Evolutionary conservation across 768 basidiomycete genomes (phyloP).

Genomic region (Obba rivulosa): DNA sequence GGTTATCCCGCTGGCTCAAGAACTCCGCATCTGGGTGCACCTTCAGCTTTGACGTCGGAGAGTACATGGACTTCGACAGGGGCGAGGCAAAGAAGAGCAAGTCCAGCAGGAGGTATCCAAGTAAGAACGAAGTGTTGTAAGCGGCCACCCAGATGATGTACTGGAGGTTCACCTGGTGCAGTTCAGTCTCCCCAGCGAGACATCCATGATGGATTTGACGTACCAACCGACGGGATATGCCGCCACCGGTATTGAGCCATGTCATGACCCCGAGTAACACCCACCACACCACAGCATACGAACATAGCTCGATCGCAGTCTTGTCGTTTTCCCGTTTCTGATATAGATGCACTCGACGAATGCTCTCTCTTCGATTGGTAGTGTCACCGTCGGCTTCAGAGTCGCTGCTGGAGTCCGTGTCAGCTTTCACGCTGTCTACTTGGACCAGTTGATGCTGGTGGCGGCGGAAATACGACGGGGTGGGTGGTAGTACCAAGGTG

Average conservation of each 20-base stretch:
- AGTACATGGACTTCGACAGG: conserved; percentile 26
- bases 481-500: conserved; percentile 72
- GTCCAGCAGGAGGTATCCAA: conserved; percentile 77
- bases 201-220: conserved; percentile 19
- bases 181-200: background rate
- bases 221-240: conserved; percentile 60
- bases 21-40: conserved; percentile 22
- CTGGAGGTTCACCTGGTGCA: conserved; percentile 71
- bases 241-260: conserved; percentile 28
- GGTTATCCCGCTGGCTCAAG: conserved; percentile 17
- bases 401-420: conserved; percentile 10
- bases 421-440: background rate
- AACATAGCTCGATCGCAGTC: conserved; percentile 69
- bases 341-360: background rate
- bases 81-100: conserved; percentile 56
- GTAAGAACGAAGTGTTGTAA: conserved; percentile 82
- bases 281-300: conserved; percentile 83
- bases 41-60: conserved; percentile 32
- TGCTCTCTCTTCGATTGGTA: background rate
- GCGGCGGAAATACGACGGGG: conserved; percentile 66
- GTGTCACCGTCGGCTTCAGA: conserved; percentile 14
- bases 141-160: conserved; percentile 89
- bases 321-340: conserved; percentile 59
- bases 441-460: conserved; percentile 32
- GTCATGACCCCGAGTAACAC: conserved; percentile 36